These are phyloP conservation scores for Mycena polygramma DNA, from an alignment of 768 basidiomycete genomes.

Conservation along the genomic window DNA sequence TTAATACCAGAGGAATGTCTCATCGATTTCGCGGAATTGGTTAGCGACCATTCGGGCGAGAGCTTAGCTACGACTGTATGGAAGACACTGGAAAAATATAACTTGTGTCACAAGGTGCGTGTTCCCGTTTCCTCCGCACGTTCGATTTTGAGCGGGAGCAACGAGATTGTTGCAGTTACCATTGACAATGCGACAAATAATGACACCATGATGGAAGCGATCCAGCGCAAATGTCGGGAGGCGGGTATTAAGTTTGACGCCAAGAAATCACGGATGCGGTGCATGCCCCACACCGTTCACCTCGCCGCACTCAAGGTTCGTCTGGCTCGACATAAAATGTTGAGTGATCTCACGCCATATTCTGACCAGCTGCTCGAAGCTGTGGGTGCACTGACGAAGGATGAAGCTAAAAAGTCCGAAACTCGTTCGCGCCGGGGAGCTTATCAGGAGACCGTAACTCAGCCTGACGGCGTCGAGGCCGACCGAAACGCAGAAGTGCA, in stretches of 20 bases:
- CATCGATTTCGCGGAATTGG: constrained; percentile 52
- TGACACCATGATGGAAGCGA: constrained; percentile 45
- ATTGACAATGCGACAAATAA: constrained; percentile 55
- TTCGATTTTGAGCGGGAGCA: constrained; percentile 7
- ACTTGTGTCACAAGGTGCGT: no score
- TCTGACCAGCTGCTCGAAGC: no score
- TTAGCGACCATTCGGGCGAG: constrained; percentile 50
- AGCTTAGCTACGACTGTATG: no score
- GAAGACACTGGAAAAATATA: no score
- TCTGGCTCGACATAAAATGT: background rate
- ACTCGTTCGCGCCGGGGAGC: no score
- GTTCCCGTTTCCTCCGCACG: no score
- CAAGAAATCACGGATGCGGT: constrained; percentile 42
- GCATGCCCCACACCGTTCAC: constrained; percentile 56
- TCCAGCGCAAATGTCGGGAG: constrained; percentile 35
- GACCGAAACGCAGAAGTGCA: no score
- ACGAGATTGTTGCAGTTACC: constrained; percentile 47
- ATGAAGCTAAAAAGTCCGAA: no score
- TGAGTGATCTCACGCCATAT: background rate
- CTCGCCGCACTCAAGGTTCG: constrained; percentile 50
- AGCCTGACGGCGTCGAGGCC: no score
- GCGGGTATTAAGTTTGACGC: constrained; percentile 44
- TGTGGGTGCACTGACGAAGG: no score
- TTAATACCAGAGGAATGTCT: constrained; percentile 48
- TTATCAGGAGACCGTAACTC: no score